Evolutionary conservation across 305 asterid species (phyloP).

Genomic region (Fraxinus paxiana): DNA sequence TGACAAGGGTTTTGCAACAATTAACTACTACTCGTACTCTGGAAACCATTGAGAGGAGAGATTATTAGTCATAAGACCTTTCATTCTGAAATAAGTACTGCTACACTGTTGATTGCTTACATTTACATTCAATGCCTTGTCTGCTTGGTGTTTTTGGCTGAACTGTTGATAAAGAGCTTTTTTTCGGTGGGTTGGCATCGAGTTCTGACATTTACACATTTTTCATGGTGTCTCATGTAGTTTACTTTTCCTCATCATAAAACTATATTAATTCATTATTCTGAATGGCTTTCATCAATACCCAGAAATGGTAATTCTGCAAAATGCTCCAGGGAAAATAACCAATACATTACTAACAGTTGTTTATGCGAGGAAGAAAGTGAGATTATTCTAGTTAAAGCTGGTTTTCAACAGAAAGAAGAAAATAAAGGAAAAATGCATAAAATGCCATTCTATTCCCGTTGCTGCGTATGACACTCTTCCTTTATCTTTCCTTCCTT

Average conservation of each 20-base stretch:
- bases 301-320: not conserved
- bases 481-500: not conserved
- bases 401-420: not conserved
- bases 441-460: not conserved
- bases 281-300: not conserved
- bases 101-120: not conserved
- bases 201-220: not conserved
- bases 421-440: not conserved
- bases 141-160: not conserved
- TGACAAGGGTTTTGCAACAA: not conserved
- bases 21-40: not conserved
- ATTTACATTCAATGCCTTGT: not conserved
- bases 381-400: not conserved
- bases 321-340: not conserved
- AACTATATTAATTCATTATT: not conserved
- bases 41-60: not conserved
- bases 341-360: not conserved
- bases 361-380: not conserved
- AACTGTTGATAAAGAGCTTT: not conserved
- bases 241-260: not conserved
- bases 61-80: not conserved
- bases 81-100: not conserved
- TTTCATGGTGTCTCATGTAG: not conserved
- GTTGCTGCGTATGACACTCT: not conserved
- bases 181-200: not conserved